Percentiles rank a stretch among this genome's conserved stretches.
phyloP scores from a whole-genome alignment of 1,284 basidiomycete species.

The Ganoderma lucidum region DNA sequence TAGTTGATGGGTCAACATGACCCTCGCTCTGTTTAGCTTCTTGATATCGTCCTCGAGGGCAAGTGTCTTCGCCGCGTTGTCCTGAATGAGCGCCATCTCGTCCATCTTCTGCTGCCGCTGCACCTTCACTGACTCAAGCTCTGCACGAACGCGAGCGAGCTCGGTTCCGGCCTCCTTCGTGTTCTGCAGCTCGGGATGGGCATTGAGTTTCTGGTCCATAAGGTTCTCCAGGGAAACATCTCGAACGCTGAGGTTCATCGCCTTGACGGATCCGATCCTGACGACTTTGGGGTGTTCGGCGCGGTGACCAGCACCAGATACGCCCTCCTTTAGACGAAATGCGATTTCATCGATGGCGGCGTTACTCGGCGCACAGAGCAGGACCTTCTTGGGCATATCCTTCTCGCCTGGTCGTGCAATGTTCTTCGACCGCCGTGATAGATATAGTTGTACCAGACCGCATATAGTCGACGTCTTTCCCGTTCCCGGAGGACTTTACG shows the following conservation, averaged over 20 bases:
- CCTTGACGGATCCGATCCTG: conserved; percentile 84
- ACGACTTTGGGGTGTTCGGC: conserved; percentile 81
- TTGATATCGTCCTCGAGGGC: conserved; percentile 75
- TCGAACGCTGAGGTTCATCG: conserved; percentile 85
- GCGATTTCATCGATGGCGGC: conserved; percentile 99
- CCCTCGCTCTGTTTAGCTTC: conserved; percentile 70
- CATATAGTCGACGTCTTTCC: conserved; percentile 99
- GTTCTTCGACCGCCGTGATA: conserved; percentile 66
- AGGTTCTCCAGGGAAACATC: conserved; percentile 90
- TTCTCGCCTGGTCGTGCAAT: conserved; percentile 58
- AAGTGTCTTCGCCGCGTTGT: conserved; percentile 57
- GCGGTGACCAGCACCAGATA: conserved; percentile 65
- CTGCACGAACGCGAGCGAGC: conserved; percentile 66
- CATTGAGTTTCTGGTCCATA: conserved; percentile 80
- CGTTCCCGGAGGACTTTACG: conserved; percentile 91
- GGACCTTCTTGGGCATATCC: conserved; percentile 73
- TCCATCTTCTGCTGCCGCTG: conserved; percentile 68
- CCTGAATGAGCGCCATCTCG: conserved; percentile 61
- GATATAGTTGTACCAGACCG: conserved; percentile 88
- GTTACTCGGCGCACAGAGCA: conserved; percentile 98
- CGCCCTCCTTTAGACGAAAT: conserved; percentile 84
- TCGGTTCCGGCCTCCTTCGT: conserved; percentile 61
- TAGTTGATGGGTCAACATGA: conserved; percentile 71
- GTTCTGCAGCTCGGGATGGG: conserved; percentile 47
- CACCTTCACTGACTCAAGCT: conserved; percentile 75